Conservation (phyloP, 768 basidiomycete genomes). For the Psilocybe subaeruginosa region DNA sequence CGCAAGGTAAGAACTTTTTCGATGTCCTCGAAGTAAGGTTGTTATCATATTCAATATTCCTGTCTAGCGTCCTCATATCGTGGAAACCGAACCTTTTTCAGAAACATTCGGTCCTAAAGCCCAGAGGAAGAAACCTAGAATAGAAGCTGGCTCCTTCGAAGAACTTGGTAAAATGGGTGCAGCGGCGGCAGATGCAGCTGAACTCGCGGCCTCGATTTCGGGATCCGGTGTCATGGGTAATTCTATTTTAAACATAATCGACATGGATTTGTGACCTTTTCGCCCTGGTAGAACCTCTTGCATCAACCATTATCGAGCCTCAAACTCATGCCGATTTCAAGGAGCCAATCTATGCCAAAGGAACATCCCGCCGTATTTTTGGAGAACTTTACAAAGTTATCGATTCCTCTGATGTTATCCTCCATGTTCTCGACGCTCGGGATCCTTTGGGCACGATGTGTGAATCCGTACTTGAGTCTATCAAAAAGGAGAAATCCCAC, state of each 20-base stretch:
- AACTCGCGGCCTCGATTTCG: slow-evolving; percentile 38
- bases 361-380: slow-evolving; percentile 94
- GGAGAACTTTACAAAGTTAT: slow-evolving; percentile 99
- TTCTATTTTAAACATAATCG: slow-evolving; percentile 1
- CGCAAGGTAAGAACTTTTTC: slow-evolving; percentile 61
- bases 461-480: slow-evolving; percentile 89
- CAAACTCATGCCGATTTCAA: slow-evolving; percentile 78
- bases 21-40: neutral
- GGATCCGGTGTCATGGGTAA: slow-evolving; percentile 51
- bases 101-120: slow-evolving; percentile 97
- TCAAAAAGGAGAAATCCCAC: slow-evolving; percentile 95
- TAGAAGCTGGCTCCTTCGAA: slow-evolving; percentile 91
- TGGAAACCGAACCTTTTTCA: slow-evolving; percentile 92
- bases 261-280: neutral
- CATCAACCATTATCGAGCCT: slow-evolving; percentile 51
- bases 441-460: slow-evolving; percentile 96
- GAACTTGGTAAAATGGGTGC: slow-evolving; percentile 76
- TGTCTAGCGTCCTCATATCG: slow-evolving; percentile 83
- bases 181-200: slow-evolving; percentile 58
- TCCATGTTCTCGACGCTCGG: slow-evolving; percentile 94
- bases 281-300: slow-evolving; percentile 43
- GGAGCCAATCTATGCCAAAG: slow-evolving; percentile 94
- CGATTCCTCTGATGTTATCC: slow-evolving; percentile 95
- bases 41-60: neutral
- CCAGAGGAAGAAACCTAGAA: slow-evolving; percentile 85